Evolutionary conservation across 2,329 filamentous ascomycete species (phyloP).

Genomic region (Exserohilum turcica): DNA sequence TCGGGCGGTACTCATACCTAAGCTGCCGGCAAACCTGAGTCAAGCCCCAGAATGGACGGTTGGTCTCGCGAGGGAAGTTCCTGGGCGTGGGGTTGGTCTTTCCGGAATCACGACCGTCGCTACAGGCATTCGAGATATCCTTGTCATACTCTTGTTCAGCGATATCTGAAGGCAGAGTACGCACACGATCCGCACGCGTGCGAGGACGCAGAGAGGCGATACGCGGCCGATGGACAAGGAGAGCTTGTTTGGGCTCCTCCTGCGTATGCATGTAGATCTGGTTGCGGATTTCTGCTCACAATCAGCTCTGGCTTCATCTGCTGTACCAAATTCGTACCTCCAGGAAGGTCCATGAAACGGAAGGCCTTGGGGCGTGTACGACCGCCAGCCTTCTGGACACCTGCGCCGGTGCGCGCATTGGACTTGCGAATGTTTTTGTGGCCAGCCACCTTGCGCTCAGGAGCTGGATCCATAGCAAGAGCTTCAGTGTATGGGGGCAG

Average conservation of each 20-base stretch:
- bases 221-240: slow-evolving; percentile 34
- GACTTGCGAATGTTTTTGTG: neutral
- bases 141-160: slow-evolving; percentile 15
- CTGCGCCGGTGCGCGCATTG: slow-evolving; percentile 8
- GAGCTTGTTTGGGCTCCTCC: slow-evolving; percentile 22
- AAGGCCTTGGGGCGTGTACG: slow-evolving; percentile 7
- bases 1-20: slow-evolving; percentile 32
- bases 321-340: slow-evolving; percentile 13
- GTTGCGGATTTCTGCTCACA: slow-evolving; percentile 35
- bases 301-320: slow-evolving; percentile 3
- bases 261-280: slow-evolving; percentile 27
- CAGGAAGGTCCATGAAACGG: slow-evolving; percentile 29
- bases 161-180: slow-evolving; percentile 24
- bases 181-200: slow-evolving; percentile 26
- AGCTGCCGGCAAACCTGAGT: slow-evolving; percentile 35
- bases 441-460: neutral
- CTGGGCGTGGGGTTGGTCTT: slow-evolving; percentile 6
- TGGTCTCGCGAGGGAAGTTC: slow-evolving; percentile 14
- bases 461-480: neutral
- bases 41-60: slow-evolving; percentile 33
- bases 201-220: slow-evolving; percentile 29
- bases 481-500: neutral
- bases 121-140: slow-evolving; percentile 1
- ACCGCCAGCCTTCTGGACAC: slow-evolving; percentile 14
- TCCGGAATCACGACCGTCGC: neutral